These are phyloP conservation scores for Globisporangium camurandrum DNA, from an alignment of 352 stramenopile genomes.

Conservation along the genomic window DNA sequence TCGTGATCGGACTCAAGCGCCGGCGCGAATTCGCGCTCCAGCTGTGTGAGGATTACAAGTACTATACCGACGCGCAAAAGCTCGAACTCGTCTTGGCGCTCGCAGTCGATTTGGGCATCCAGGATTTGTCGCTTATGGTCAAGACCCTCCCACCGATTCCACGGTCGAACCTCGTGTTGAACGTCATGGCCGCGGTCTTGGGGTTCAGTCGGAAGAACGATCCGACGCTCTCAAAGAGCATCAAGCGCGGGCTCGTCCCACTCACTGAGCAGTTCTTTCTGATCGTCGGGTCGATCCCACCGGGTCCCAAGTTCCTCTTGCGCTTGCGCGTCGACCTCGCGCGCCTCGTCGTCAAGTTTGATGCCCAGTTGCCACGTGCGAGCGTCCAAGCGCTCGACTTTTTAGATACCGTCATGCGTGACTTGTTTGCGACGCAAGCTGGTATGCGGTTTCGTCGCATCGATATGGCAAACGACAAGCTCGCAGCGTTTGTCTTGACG, in stretches of 20 bases:
- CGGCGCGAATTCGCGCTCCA: constrained; percentile 68
- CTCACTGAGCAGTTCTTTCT: constrained; percentile 77
- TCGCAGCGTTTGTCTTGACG: constrained; percentile 60
- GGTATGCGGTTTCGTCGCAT: constrained; percentile 78
- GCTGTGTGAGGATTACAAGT: constrained; percentile 67
- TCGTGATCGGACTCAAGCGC: constrained; percentile 77
- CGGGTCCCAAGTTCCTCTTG: constrained; percentile 66
- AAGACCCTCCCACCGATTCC: constrained; percentile 73
- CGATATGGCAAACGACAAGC: constrained; percentile 60
- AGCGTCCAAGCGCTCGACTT: constrained; percentile 65
- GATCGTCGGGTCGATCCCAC: constrained; percentile 59
- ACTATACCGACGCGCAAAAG: constrained; percentile 71
- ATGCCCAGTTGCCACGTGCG: constrained; percentile 28
- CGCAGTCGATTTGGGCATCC: constrained; percentile 67
- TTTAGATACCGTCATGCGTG: constrained; percentile 75
- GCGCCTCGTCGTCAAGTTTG: constrained; percentile 40
- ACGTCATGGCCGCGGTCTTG: constrained; percentile 63
- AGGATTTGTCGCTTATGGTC: constrained; percentile 76
- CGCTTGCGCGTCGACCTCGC: constrained; percentile 62
- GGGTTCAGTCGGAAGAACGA: constrained; percentile 80
- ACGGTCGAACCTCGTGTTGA: constrained; percentile 72
- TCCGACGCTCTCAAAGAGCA: constrained; percentile 75
- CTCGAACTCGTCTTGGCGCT: constrained; percentile 73
- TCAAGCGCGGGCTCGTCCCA: constrained; percentile 78
- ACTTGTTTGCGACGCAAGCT: constrained; percentile 75